Evolutionary conservation across 2,329 filamentous ascomycete species (phyloP), one percentile per base, ranked within the genome.

Genomic region (Drechslerella dactyloides): DNA sequence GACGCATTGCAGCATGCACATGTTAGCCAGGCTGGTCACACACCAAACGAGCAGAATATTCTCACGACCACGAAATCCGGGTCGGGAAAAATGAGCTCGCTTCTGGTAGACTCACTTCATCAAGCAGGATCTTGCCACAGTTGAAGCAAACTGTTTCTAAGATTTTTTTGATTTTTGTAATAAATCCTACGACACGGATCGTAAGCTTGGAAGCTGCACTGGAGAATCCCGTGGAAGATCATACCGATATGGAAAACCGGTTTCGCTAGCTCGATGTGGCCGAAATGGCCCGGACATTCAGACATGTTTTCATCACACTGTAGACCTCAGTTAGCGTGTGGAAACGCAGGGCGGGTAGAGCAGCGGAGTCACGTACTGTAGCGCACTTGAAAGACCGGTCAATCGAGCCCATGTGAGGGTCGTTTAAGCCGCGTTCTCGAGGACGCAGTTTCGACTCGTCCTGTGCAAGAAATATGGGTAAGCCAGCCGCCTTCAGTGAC

Each of bases 161-260:
- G 77, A 99, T 87, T 85, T 97, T 99, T 85, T 99, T 99, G 82
- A 96, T 93, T 84, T 97, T 97, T 81, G 91, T 96, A 83, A 99
- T 90, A 82, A 97, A 99, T 78, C 94, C 94, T 83, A 51, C 33
- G 46, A 48, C 37, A 62, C 19, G n/a, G 11, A 27, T 44, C 30
- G 21, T 19, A 30, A 23, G 19, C 33, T 44, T 8, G 27, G 40
- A 17, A 40, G 15, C 11, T 6, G 11, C 1, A 21, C 5, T 17
- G 44, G 44, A 19, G 19, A 10, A 48, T 48, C 7, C 17, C 44
- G 15, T 79, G 37, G n/a, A 6, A 11, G 11, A 10, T 19, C 82
- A 74, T 80, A 88, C 86, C 86, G 77, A 88, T 86, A 77, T 99
- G 94, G 81, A 90, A 99, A 77, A 99, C 94, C 63, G 96, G 94